Conservation (phyloP, 768 basidiomycete species). For the Tricholoma flavovirens region DNA sequence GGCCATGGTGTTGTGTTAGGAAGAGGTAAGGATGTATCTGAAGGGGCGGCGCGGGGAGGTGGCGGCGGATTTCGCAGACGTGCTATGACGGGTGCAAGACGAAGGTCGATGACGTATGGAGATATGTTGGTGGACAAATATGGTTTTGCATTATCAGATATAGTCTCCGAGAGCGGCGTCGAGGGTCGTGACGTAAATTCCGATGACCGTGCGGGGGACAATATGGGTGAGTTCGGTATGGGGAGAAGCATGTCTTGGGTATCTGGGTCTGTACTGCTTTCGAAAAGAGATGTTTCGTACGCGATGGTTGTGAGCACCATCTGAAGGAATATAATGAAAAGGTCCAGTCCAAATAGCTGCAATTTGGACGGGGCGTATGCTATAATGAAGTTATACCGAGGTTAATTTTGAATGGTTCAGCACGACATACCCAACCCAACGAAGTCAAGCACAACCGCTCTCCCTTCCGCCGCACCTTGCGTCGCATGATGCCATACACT, state of each 20-base stretch:
- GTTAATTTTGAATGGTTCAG: background rate
- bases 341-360: slow-evolving; percentile 62
- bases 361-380: slow-evolving; percentile 58
- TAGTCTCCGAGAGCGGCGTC: slow-evolving; percentile 16
- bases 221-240: slow-evolving; percentile 22
- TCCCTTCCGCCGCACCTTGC: slow-evolving; percentile 47
- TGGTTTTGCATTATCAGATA: slow-evolving; percentile 19
- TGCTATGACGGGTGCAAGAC: slow-evolving; percentile 43
- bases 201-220: slow-evolving; percentile 17
- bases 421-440: slow-evolving; percentile 62
- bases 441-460: slow-evolving; percentile 69
- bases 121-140: slow-evolving; percentile 22
- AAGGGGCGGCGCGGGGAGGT: slow-evolving; percentile 20
- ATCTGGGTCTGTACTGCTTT: slow-evolving; percentile 32
- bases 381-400: slow-evolving; percentile 18
- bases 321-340: slow-evolving; percentile 63
- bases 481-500: slow-evolving; percentile 59
- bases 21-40: slow-evolving; percentile 42
- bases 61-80: slow-evolving; percentile 54
- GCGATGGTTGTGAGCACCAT: slow-evolving; percentile 60
- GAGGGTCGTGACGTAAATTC: slow-evolving; percentile 21
- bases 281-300: slow-evolving; percentile 51
- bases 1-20: slow-evolving; percentile 57
- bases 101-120: slow-evolving; percentile 61
- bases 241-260: slow-evolving; percentile 33